Conservation (phyloP, 169 alveolate species). For the Cryptosporidium bovis region DNA sequence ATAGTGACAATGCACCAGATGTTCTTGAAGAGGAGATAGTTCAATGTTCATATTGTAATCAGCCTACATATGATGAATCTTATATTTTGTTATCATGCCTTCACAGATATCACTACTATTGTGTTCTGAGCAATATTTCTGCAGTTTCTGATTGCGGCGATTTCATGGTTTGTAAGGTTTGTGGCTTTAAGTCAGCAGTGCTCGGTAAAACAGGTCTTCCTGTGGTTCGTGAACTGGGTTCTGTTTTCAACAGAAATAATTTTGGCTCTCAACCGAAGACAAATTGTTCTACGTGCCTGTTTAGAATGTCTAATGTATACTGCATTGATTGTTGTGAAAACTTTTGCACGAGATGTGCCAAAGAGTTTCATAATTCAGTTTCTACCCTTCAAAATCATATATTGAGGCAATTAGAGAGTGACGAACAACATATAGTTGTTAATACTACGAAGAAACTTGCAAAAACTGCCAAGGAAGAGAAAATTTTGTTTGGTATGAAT, state of each 20-base stretch:
- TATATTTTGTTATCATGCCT: constrained; percentile 54
- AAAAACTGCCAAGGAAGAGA: constrained; percentile 49
- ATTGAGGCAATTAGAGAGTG: constrained; percentile 28
- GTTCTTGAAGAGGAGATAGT: constrained; percentile 42
- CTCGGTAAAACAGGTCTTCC: constrained; percentile 65
- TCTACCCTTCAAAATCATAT: constrained; percentile 44
- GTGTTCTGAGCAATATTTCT: constrained; percentile 46
- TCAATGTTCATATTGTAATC: constrained; percentile 44
- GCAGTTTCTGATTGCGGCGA: constrained; percentile 49
- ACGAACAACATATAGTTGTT: neutral
- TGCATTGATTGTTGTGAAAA: constrained; percentile 73
- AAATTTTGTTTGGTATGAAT: constrained; percentile 34
- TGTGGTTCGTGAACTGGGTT: constrained; percentile 10
- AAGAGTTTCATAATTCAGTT: constrained; percentile 50
- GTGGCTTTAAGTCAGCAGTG: constrained; percentile 64
- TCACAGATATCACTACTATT: constrained; percentile 62
- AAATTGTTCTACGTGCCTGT: constrained; percentile 37
- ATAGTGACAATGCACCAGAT: neutral
- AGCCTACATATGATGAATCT: constrained; percentile 58
- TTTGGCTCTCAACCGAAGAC: constrained; percentile 47
- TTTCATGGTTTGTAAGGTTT: constrained; percentile 60
- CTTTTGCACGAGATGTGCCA: constrained; percentile 38
- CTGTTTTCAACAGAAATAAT: constrained; percentile 17
- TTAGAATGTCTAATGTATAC: constrained; percentile 22
- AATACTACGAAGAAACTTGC: constrained; percentile 7